These are phyloP conservation scores for Nemania sp. DNA, from an alignment of 2,329 filamentous ascomycete genomes.

Conservation along the genomic window DNA sequence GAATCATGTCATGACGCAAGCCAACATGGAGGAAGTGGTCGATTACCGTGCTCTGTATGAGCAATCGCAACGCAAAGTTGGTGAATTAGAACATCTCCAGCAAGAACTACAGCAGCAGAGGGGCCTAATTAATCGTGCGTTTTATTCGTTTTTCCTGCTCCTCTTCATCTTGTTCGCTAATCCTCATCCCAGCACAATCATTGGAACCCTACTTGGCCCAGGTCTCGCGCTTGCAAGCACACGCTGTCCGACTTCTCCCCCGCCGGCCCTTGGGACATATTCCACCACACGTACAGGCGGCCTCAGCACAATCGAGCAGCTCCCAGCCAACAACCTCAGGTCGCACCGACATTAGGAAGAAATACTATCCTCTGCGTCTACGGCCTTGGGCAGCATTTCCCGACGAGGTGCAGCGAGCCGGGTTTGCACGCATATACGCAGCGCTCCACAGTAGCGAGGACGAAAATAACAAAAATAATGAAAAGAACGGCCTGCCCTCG, in stretches of 20 bases:
- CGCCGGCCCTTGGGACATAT: not conserved
- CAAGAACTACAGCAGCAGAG: not conserved
- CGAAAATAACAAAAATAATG: too few relatives aligned
- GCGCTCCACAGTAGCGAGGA: too few relatives aligned
- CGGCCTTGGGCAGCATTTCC: too few relatives aligned
- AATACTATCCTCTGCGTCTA: too few relatives aligned
- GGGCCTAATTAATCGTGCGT: not conserved
- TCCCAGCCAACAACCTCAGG: too few relatives aligned
- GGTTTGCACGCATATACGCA: too few relatives aligned
- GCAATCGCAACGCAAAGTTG: not conserved
- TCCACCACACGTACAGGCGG: not conserved
- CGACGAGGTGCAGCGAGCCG: too few relatives aligned
- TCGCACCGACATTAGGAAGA: too few relatives aligned
- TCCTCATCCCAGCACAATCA: not conserved
- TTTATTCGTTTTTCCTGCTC: not conserved
- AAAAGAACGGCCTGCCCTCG: too few relatives aligned
- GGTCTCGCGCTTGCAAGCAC: not conserved
- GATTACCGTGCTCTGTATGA: not conserved
- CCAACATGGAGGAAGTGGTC: not conserved
- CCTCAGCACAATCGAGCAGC: not conserved
- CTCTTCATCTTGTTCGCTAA: not conserved
- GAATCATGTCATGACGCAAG: not conserved
- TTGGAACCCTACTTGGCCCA: not conserved
- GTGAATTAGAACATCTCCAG: not conserved
- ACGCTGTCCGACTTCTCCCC: not conserved